Base-by-base conservation (phyloP, 148 eudicot species). In the Heliamphora exappendiculata region DNA sequence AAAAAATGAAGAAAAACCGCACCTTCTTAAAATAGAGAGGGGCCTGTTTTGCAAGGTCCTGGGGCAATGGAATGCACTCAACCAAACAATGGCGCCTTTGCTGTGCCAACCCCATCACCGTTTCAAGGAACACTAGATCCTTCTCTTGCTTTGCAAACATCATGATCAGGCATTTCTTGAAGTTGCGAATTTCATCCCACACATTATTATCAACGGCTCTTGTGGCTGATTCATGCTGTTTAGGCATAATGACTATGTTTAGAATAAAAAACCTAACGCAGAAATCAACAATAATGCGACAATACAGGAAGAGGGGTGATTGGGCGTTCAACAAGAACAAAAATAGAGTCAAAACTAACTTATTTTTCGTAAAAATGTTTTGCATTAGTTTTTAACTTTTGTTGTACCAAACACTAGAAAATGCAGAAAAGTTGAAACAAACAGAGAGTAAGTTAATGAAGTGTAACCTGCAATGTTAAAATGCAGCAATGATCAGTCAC, bases 11-110 rank as follows among this genome's bases (percentile, higher is more conserved):
- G 42, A 63, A 76, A 26, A 70, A 66, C 20, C 82, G 0, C 19
- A 92, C 99, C 97, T 89, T 92, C 74, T 95, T 95, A 67, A 95
- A 95, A 80, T 92, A 95, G 39, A 95, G 83, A 75, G 97, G 97
- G 19, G 89, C 97, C 26, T 89, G 87, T 79, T 91, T 89, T 36
- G 96, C 96, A 65, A 83, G 70, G 37, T 84, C 87, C 60, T 63
- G 83, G 0, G 98, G 97, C 78, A 94, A 62, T 70, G 98, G 98
- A 73, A 94, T 85, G 81, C 96, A 92, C 82, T 95, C 97, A n/a
- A 95, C 87, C 88, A 95, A 41, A 81, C 97, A 95, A 86, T 95
- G 99, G 26, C 97, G 92, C 54, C 88, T 84, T 82, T 95, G 97
- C 57, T 83, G 86, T 14, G 93, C 84, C 86, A 95, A 79, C 63